A percentile compares a stretch with the other conserved stretches of the same genome.
phyloP scores from a whole-genome alignment of 2,329 filamentous ascomycete species.

The Pyrenophora seminiperda region DNA sequence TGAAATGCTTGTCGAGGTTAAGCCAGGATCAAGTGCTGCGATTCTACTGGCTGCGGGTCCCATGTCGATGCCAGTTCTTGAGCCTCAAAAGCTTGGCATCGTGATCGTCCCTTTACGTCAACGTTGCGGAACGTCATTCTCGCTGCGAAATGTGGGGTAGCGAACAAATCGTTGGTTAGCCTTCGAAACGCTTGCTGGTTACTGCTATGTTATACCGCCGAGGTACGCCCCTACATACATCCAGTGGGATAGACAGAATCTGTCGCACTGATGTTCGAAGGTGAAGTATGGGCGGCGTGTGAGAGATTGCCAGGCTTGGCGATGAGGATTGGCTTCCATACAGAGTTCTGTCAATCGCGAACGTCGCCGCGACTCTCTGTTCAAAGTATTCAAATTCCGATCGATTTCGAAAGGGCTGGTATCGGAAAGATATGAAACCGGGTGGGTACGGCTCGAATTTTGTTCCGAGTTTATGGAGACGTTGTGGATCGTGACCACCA shows the following conservation, averaged over 20 bases:
- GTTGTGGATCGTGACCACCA: slow-evolving; percentile 9
- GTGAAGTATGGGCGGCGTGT: slow-evolving; percentile 1
- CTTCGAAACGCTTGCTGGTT: background rate
- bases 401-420: background rate
- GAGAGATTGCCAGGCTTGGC: slow-evolving; percentile 1
- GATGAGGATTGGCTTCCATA: background rate
- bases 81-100: slow-evolving; percentile 10
- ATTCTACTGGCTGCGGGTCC: slow-evolving; percentile 9
- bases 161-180: background rate
- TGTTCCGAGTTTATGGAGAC: background rate
- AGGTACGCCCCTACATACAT: background rate
- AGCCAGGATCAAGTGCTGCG: slow-evolving; percentile 2
- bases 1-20: slow-evolving; percentile 11
- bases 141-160: slow-evolving; percentile 4
- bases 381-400: background rate
- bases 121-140: slow-evolving; percentile 10
- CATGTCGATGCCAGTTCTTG: slow-evolving; percentile 4
- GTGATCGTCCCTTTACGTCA: slow-evolving; percentile 5
- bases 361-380: background rate
- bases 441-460: no score
- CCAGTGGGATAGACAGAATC: background rate
- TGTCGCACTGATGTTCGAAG: background rate
- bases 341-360: background rate
- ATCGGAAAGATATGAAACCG: background rate
- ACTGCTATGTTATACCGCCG: background rate